Percentiles rank a stretch among this genome's conserved stretches.
These are phyloP conservation scores for Funneliformis geosporum DNA, from an alignment of 192 early-diverging fungal genomes.

Conservation along the genomic window DNA sequence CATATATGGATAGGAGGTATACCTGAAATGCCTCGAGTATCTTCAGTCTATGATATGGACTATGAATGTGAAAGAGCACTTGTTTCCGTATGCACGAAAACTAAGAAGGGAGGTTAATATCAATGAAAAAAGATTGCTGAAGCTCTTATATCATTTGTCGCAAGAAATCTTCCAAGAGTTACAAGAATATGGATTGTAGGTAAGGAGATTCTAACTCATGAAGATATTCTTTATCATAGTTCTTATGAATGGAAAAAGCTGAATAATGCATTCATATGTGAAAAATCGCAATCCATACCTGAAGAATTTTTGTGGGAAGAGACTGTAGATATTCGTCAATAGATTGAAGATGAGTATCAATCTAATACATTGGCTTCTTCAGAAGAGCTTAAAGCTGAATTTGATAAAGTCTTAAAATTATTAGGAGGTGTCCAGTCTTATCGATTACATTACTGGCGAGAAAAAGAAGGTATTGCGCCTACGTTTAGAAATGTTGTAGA, in stretches of 20 bases:
- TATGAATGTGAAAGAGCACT: conserved; percentile 8
- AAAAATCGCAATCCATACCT: conserved; percentile 11
- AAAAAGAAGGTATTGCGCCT: no score
- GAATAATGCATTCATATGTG: background rate
- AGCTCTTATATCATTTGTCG: conserved; percentile 6
- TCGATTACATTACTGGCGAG: no score
- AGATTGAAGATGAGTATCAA: background rate
- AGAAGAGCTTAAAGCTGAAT: conserved; percentile 4
- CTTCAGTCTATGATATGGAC: conserved; percentile 8
- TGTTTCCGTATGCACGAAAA: background rate
- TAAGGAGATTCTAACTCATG: no score
- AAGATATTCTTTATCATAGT: no score
- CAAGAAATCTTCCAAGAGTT: background rate
- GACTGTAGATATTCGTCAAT: background rate
- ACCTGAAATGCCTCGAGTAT: background rate
- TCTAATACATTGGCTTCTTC: background rate
- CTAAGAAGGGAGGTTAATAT: background rate
- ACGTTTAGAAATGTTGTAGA: no score
- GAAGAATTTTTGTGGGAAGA: background rate
- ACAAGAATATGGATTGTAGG: no score
- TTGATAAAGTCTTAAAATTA: background rate
- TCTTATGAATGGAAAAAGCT: no score
- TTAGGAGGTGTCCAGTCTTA: no score
- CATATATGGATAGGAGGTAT: no score
- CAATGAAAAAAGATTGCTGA: background rate